Percentiles rank a stretch among this genome's conserved stretches.
These are phyloP conservation scores for Deakozyma indianensis DNA, from an alignment of 805 yeast genomes.

Conservation along the genomic window DNA sequence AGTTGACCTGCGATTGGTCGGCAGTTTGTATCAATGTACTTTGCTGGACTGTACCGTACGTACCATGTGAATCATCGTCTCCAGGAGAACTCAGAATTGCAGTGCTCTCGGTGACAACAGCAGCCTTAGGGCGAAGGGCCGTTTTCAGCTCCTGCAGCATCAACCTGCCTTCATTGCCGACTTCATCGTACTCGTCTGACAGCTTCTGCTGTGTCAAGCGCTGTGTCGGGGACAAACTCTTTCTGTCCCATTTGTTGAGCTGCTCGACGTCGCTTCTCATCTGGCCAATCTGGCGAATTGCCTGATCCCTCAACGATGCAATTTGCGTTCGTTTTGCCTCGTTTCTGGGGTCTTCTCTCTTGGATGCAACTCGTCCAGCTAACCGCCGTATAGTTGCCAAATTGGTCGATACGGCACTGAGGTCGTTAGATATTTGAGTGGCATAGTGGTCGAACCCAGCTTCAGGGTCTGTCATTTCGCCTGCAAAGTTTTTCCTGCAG, in stretches of 20 bases:
- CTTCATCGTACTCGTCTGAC: not conserved
- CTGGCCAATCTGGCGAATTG: not conserved
- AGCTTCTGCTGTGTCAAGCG: not conserved
- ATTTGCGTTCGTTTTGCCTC: not conserved
- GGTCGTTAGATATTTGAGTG: not conserved
- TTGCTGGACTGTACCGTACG: not conserved
- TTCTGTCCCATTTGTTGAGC: not conserved
- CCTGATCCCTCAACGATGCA: not conserved
- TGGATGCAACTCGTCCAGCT: not conserved
- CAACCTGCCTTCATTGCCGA: not conserved
- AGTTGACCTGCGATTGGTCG: constrained; percentile 16
- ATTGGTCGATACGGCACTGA: not conserved
- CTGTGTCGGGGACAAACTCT: not conserved
- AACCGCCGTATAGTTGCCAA: not conserved
- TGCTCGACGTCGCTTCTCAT: not conserved
- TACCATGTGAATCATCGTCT: not conserved
- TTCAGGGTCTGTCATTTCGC: not conserved
- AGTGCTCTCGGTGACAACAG: not conserved
- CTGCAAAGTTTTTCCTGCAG: no score
- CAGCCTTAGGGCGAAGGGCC: not conserved
- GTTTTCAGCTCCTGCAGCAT: not conserved
- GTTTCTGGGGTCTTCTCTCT: not conserved
- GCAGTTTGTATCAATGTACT: not conserved
- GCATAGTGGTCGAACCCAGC: not conserved
- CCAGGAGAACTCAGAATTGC: not conserved